phyloP scores from a whole-genome alignment of 768 basidiomycete genomes.

The Butyriboletus loyo region DNA sequence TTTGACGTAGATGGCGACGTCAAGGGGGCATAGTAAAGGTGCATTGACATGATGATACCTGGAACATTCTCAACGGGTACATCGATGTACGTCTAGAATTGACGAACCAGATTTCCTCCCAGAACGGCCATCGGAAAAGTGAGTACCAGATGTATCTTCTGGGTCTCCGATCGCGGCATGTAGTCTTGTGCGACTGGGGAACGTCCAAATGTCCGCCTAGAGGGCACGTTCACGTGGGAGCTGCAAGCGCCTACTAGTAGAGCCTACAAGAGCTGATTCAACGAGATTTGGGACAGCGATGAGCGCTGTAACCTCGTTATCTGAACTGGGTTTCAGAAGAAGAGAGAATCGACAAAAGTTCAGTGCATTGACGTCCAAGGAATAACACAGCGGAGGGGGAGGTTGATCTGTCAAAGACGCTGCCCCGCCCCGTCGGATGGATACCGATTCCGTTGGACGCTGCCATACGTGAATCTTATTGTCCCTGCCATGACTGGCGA shows the following conservation, averaged over 20 bases:
- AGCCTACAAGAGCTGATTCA: constrained; percentile 75
- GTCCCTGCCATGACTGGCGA: constrained; percentile 68
- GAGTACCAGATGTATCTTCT: constrained; percentile 25
- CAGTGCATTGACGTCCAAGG: constrained; percentile 87
- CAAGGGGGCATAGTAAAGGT: constrained; percentile 47
- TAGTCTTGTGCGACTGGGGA: constrained; percentile 65
- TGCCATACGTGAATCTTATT: constrained; percentile 81
- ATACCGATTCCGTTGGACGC: constrained; percentile 45
- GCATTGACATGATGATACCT: constrained; percentile 91
- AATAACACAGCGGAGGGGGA: constrained; percentile 53
- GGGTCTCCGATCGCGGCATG: constrained; percentile 83
- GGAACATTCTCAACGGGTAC: neutral
- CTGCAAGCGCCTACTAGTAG: neutral
- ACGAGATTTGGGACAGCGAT: constrained; percentile 85
- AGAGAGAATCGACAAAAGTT: constrained; percentile 93
- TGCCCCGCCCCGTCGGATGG: constrained; percentile 51
- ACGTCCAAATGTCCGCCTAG: constrained; percentile 84
- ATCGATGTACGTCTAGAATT: neutral
- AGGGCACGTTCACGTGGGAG: neutral
- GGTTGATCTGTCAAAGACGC: constrained; percentile 51
- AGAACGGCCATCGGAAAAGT: constrained; percentile 44
- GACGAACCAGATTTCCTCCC: constrained; percentile 53
- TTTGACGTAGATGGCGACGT: constrained; percentile 33
- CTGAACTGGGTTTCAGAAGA: constrained; percentile 28
- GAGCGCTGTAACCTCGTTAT: constrained; percentile 38